Evolutionary conservation across 2,329 filamentous ascomycete genomes (phyloP), one percentile per base, ranked within the genome.

Genomic region (Pseudopithomyces maydicus): DNA sequence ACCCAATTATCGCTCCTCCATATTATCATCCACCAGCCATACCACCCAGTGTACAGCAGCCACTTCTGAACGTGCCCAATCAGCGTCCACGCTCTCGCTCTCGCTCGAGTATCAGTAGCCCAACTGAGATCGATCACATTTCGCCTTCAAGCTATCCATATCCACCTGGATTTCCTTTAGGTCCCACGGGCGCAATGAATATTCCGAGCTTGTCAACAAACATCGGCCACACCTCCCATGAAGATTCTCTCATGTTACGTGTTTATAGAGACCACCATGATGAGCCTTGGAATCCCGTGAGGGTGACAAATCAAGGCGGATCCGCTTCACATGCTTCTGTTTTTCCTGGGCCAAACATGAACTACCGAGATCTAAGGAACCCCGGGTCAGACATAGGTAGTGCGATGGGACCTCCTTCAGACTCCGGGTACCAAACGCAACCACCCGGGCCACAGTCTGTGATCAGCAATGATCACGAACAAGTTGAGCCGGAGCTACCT

Each of bases 401-500:
- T 41, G 53, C 59, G 14, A 8, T 50, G 29, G 61, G 44, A 14
- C 57, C 52, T 42, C 48, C 57, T 41, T 68, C 69, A 26, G 74
- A 76, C 49, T 75, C 74, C 42, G 74, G 73, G 4, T 77, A 75
- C 42, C 53, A 64, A 7, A 72, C 73, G 19, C 61, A 66, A 17
- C 38, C 38, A 11, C 61, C 58, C 19, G 46, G 66, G 5, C 70
- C 67, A 4, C 71, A 64, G 6, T 76, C 74, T 17, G 59, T 74
- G 19, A 55, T 69, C 2, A 72, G 73, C 56, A 64, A 69, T 60
- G 72, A 74, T 7, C 60, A 64, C 6, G 61, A 60, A 3, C 59
- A 54, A 10, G 7, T 45, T 7, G 55, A 65, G n/a, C 69, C 71
- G 43, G 61, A 70, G 2, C 15, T 71, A 2, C 54, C 70, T 2